Base-by-base conservation (phyloP, 2,329 filamentous ascomycete species). In the Pseudogymnoascus pannorum region DNA sequence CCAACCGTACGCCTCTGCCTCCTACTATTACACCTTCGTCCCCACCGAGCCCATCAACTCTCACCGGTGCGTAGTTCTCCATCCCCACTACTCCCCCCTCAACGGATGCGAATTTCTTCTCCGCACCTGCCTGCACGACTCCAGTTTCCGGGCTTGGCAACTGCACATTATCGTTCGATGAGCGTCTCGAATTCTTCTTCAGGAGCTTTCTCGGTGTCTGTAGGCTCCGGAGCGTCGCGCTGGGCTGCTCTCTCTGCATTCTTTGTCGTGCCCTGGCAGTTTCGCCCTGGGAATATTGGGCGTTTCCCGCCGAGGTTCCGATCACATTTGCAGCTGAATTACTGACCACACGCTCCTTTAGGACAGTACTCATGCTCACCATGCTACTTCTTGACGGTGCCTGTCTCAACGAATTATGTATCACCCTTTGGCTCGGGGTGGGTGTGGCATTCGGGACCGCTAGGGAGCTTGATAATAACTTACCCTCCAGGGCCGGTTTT, bases 81-180 rank as follows among this genome's bases (percentile, higher is more conserved):
- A 54, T 24, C 24, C 58, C 58, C n/a, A 35, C 40, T 11, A 29
- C 59, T 11, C 38, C n/a, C 3, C 35, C 22, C 14, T 29, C 51
- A 60, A 42, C 40, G 11, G 63, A 54, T 6, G 68, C 72, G 63
- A 73, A 74, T 58, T 74, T 70, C 63, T 66, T 68, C 61, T 70
- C 66, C 5, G 70, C 66, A 2, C 68, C 68, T 14, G 64, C 68
- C 2, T 51, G 67, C 26, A 71, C 44, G 11, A 54, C 9, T 31
- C 24, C 44, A 18, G n/a, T 61, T 8, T 67, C 68, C 0, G 72
- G 69, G 42, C 69, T 71, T 5, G 67, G 67, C 6, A 59, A 60
- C 31, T 66, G 35, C 31, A 18, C 57, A 36, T 38, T 58, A 26
- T 57, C 38, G 31, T 44, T 59, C 22, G 60, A 57, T 18, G 36